Evolutionary conservation across 768 basidiomycete species (phyloP), one percentile per base, ranked within the genome.

Genomic region (Psilocybe cubensis): DNA sequence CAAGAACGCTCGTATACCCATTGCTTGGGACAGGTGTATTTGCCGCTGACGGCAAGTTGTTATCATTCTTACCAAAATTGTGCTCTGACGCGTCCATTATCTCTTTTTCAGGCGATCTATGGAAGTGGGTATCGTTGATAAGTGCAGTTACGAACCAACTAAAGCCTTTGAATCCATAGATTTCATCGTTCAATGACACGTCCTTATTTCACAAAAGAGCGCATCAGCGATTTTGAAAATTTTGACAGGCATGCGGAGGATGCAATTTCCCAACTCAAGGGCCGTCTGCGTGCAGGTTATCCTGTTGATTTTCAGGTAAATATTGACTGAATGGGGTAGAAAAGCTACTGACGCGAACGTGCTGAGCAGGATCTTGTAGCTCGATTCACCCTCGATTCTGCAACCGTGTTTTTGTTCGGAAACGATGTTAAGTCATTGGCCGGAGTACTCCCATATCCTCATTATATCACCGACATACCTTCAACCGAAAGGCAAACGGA

Each of bases 151-250:
- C 18, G 4, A 20, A 20, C 11, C 14, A 43, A 52, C 6, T 9
- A 11, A 29, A 8, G 3, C 9, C 57, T 12, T 35, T 29, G 12
- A 9, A 17, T 20, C 27, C 42, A 23, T 52, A 65, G 86, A 61
- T 80, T 86, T 61, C 87, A 89, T 65, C 81, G 88, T 9, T 63
- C 76, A 6, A 86, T 90, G 74, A 84, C 86, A 0, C 81, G 88
- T 0, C 88, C 88, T 0, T 89, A 89, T 74, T 89, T 90, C 74
- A 79, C 68, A 54, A 78, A 76, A 38, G 87, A 88, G 28, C 73
- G 78, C 41, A 79, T 87, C 45, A 79, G 76, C 48, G 80, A 87
- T 64, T 88, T 86, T 54, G 81, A 86, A 35, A 83, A 80, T 29
- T 87, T 87, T 60, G 83, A 82, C 52, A 72, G 79, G 12, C 83